A percentile compares a stretch with the other conserved stretches of the same genome.
These are phyloP conservation scores for Phialophora expanda DNA, from an alignment of 2,329 filamentous ascomycete genomes.

Conservation along the genomic window DNA sequence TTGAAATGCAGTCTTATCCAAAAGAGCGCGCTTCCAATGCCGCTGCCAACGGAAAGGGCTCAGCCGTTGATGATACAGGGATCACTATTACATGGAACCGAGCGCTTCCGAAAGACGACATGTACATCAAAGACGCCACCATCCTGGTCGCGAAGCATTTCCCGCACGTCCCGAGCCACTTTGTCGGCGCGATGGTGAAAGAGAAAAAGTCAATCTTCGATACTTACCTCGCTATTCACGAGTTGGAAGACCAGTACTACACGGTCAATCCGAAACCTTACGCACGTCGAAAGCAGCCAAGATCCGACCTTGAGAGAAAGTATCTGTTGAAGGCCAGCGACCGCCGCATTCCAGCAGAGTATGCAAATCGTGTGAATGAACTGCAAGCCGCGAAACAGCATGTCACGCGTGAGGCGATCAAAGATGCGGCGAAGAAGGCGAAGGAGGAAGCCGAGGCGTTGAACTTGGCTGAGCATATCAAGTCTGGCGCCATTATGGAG, in stretches of 20 bases:
- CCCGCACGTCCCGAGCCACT: constrained; percentile 35
- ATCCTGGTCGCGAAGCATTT: constrained; percentile 40
- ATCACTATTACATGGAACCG: constrained; percentile 43
- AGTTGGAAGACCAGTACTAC: constrained; percentile 37
- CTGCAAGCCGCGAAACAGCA: constrained; percentile 42
- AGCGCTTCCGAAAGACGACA: constrained; percentile 25
- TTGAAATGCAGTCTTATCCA: constrained; percentile 51
- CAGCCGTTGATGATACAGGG: constrained; percentile 44
- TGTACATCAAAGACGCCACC: constrained; percentile 37
- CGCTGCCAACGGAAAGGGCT: constrained; percentile 44
- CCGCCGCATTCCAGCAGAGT: constrained; percentile 28
- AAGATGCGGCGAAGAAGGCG: constrained; percentile 33
- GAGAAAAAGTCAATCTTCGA: constrained; percentile 41
- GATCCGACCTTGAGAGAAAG: constrained; percentile 34
- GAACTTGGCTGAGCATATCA: constrained; percentile 49
- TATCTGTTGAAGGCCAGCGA: constrained; percentile 26
- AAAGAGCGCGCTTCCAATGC: constrained; percentile 43
- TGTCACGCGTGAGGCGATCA: constrained; percentile 32
- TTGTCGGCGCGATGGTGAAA: constrained; percentile 33
- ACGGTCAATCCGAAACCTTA: constrained; percentile 32
- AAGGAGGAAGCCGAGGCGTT: constrained; percentile 42
- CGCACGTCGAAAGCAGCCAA: constrained; percentile 34
- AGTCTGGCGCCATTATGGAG: constrained; percentile 63
- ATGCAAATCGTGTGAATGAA: constrained; percentile 39
- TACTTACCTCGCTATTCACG: constrained; percentile 41